These are phyloP conservation scores for Pezicula neosporulosa DNA, from an alignment of 2,329 filamentous ascomycete species.

Conservation along the genomic window DNA sequence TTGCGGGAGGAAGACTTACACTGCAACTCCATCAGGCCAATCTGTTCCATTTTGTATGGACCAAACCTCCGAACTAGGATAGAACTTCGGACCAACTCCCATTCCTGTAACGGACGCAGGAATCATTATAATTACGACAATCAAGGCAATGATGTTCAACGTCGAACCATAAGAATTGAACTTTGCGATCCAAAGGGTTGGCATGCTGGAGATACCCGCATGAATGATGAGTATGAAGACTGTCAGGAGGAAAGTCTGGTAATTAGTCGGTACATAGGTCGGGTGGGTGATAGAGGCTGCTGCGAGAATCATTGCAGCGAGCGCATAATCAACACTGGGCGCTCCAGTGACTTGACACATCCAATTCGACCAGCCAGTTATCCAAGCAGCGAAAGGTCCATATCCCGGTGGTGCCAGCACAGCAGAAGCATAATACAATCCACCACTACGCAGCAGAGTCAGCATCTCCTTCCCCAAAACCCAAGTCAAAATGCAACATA, in stretches of 20 bases:
- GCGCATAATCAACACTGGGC: conserved; percentile 63
- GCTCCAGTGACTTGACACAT: conserved; percentile 63
- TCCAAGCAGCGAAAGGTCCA: conserved; percentile 64
- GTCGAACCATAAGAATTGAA: conserved; percentile 69
- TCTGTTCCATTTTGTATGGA: conserved; percentile 65
- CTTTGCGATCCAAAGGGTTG: conserved; percentile 66
- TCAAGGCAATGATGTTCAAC: conserved; percentile 66
- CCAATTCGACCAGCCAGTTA: conserved; percentile 71
- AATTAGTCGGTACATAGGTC: conserved; percentile 58
- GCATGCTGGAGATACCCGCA: conserved; percentile 63
- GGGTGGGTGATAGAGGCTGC: conserved; percentile 66
- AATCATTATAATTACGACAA: conserved; percentile 66
- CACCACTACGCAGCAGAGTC: conserved; percentile 41
- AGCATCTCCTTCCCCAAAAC: neutral
- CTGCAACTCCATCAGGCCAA: conserved; percentile 62
- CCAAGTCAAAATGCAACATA: conserved; percentile 17
- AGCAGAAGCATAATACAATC: conserved; percentile 70
- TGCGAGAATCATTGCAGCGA: conserved; percentile 68
- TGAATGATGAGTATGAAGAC: conserved; percentile 66
- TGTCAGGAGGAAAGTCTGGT: conserved; percentile 67
- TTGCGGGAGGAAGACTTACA: conserved; percentile 25
- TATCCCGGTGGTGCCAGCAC: conserved; percentile 65
- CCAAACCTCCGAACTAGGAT: conserved; percentile 57
- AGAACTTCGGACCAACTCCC: conserved; percentile 53
- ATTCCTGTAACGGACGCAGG: conserved; percentile 46